Percentiles rank a stretch among this genome's conserved stretches.
phyloP scores from a whole-genome alignment of 2,329 filamentous ascomycete genomes.

The Teratosphaeriaceae sp. region DNA sequence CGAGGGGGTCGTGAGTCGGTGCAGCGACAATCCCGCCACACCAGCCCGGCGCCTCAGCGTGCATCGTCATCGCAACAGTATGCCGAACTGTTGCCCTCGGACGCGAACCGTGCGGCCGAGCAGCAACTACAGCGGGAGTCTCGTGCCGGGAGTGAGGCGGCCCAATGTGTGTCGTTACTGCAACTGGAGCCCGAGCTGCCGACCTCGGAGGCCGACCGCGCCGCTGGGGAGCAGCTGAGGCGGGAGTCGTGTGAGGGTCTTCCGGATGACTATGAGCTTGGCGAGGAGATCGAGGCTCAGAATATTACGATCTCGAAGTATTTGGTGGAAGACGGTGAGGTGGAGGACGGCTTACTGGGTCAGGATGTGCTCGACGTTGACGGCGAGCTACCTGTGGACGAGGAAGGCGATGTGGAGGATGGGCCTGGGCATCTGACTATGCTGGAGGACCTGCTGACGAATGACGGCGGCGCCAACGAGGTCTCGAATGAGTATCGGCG shows the following conservation, averaged over 20 bases:
- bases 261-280: background rate
- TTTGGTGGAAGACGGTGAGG: slow-evolving; percentile 9
- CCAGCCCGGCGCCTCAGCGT: no score
- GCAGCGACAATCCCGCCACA: no score
- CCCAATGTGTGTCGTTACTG: background rate
- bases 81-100: no score
- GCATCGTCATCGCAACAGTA: no score
- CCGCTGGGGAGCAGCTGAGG: slow-evolving; percentile 16
- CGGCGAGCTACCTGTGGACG: background rate
- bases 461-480: no score
- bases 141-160: background rate
- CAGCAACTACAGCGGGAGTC: background rate
- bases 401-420: background rate
- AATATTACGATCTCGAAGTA: slow-evolving; percentile 8
- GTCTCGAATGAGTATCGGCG: no score
- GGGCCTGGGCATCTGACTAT: background rate
- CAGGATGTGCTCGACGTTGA: slow-evolving; percentile 4
- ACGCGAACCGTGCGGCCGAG: background rate
- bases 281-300: background rate
- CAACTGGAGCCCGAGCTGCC: slow-evolving; percentile 6
- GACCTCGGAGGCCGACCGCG: slow-evolving; percentile 19
- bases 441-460: no score
- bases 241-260: slow-evolving; percentile 7
- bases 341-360: slow-evolving; percentile 6
- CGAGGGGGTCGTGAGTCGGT: no score